These are phyloP conservation scores for Alternaria gaisen DNA, from an alignment of 2,329 filamentous ascomycete genomes.

Conservation along the genomic window DNA sequence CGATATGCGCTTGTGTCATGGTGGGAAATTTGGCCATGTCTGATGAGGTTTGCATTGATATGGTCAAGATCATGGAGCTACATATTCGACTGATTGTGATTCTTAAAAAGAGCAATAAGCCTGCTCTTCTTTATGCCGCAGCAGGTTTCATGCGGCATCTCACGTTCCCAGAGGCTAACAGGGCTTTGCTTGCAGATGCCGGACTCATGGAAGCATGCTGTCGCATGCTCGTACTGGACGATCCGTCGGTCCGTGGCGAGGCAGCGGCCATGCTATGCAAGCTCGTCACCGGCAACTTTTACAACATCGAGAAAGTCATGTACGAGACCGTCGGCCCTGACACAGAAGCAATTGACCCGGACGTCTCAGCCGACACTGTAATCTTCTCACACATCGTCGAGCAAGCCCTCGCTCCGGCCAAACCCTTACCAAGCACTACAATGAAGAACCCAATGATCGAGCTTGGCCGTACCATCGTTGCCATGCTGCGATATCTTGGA, in stretches of 20 bases:
- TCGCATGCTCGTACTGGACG: slow-evolving; percentile 35
- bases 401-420: slow-evolving; percentile 42
- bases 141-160: slow-evolving; percentile 51
- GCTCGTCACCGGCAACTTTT: slow-evolving; percentile 42
- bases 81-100: slow-evolving; percentile 43
- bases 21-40: slow-evolving; percentile 52
- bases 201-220: slow-evolving; percentile 45
- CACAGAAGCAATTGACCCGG: slow-evolving; percentile 21
- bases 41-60: slow-evolving; percentile 44
- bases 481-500: slow-evolving; percentile 29
- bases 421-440: slow-evolving; percentile 46
- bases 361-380: slow-evolving; percentile 30
- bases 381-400: slow-evolving; percentile 41
- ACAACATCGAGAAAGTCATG: slow-evolving; percentile 44
- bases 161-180: slow-evolving; percentile 46
- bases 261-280: slow-evolving; percentile 48
- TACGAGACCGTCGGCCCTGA: slow-evolving; percentile 29
- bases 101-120: slow-evolving; percentile 35
- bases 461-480: slow-evolving; percentile 41
- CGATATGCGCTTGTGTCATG: slow-evolving; percentile 48
- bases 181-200: slow-evolving; percentile 39
- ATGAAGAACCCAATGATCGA: slow-evolving; percentile 53
- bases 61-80: slow-evolving; percentile 46
- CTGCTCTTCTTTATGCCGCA: slow-evolving; percentile 47
- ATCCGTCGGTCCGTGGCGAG: slow-evolving; percentile 48